These are phyloP conservation scores for Pichia sp. DNA, from an alignment of 1,139 yeast genomes.

Conservation along the genomic window DNA sequence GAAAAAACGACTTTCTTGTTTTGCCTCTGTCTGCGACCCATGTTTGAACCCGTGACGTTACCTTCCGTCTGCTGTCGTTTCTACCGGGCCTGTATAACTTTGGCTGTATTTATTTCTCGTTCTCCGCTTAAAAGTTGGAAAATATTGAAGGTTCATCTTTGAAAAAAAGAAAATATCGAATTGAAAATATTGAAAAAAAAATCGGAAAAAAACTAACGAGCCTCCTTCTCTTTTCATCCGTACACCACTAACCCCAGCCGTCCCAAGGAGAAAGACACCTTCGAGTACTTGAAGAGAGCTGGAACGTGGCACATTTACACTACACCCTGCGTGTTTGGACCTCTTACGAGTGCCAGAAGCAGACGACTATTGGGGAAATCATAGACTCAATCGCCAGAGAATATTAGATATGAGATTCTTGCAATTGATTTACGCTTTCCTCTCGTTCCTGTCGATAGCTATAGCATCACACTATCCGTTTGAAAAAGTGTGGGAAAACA, in stretches of 20 bases:
- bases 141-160: not conserved
- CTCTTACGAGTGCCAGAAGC: not conserved
- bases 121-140: not conserved
- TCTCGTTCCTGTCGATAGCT: conserved; percentile 4
- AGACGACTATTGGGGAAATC: not conserved
- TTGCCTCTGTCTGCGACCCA: conserved; percentile 19
- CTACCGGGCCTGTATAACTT: not conserved
- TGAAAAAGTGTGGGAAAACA: conserved; percentile 43
- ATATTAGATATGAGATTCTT: conserved; percentile 8
- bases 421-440: conserved; percentile 1
- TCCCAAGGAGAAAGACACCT: not conserved
- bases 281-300: not conserved
- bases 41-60: not conserved
- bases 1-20: conserved; percentile 25
- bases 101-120: not conserved
- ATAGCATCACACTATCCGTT: conserved; percentile 15
- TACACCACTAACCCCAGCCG: not conserved
- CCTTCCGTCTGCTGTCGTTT: no score
- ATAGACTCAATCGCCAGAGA: not conserved
- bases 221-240: not conserved
- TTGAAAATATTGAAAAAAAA: not conserved
- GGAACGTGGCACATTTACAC: conserved; percentile 8
- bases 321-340: not conserved
- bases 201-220: not conserved
- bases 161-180: not conserved